Evolutionary conservation across 106 monocot species (phyloP), one percentile per base, ranked within the genome.

Genomic region (Gastrodia elata): DNA sequence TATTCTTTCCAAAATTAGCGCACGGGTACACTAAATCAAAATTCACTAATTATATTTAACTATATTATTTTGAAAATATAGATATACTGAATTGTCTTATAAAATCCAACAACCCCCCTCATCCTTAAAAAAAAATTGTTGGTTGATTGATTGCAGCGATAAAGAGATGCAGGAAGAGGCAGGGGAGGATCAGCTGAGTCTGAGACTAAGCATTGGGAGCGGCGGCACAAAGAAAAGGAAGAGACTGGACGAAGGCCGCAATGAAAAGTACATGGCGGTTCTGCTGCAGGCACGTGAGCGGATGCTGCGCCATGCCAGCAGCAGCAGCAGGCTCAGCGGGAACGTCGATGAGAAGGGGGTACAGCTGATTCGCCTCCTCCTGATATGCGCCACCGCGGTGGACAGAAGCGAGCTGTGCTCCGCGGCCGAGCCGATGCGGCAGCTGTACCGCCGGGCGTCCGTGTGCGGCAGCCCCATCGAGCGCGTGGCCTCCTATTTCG

Each of bases 391-490:
- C 39, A 65, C 79, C 14, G 79, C 86, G 4, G 64, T 82, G 7
- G 84, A 80, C 57, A 22, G 39, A 4, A 71, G 72, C 52, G 39
- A 84, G 43, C 15, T 14, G 6, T 38, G 2, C 59, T 75, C 78
- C 3, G 77, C 90, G 16, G 25, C 78, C 39, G 75, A 84, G 11
- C 68, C 75, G 0, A 37, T 90, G 8, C 68, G 32, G 1, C 84
- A 87, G 48, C 39, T 90, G 7, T 87, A 87, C 76, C 76, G 75
- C 34, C 42, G 20, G 32, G 79, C 73, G 2, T 87, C 90, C 16
- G 28, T 80, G 6, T 68, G 69, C 15, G 84, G 87, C 33, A 82
- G 82, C n/a, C 84, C 87, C 3, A 84, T 82, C 16, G 84, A 90
- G 30, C 56, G 90, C 0, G 84, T 90, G 16, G 37, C 82, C 5